phyloP scores from a whole-genome alignment of 164 flowering plant genomes.

The Piper longum region DNA sequence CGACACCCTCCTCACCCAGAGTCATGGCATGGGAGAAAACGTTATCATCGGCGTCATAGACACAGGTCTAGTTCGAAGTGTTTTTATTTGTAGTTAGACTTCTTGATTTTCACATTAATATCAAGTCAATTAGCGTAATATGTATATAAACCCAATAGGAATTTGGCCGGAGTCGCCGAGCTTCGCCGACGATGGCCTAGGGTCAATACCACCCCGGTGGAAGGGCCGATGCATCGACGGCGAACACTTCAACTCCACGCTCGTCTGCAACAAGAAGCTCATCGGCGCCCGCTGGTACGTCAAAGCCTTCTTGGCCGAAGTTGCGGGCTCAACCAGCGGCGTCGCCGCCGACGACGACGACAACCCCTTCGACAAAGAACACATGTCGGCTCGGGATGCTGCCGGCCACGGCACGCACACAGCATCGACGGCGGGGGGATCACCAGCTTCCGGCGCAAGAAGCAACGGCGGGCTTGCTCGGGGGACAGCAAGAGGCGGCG shows the following conservation, averaged over 20 bases:
- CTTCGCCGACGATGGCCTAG: constrained; percentile 6
- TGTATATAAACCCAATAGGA: not conserved
- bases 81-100: not conserved
- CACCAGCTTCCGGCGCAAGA: not conserved
- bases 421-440: constrained; percentile 6
- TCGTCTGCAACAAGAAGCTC: constrained; percentile 5
- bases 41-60: constrained; percentile 36
- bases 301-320: not conserved
- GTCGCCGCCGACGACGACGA: no score
- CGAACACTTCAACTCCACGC: constrained; percentile 2
- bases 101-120: constrained; percentile 12
- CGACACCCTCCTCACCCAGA: constrained; percentile 10
- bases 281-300: constrained; percentile 3
- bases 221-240: constrained; percentile 3
- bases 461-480: constrained; percentile 3
- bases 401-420: constrained; percentile 3
- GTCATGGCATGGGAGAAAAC: constrained; percentile 24
- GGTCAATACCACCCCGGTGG: constrained; percentile 6
- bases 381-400: constrained; percentile 5
- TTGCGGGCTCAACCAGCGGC: not conserved
- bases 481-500: constrained; percentile 8
- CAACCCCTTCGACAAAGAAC: not conserved
- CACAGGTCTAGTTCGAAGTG: constrained; percentile 19
- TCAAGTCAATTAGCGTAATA: not conserved
- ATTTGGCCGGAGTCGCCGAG: constrained; percentile 11